These are phyloP conservation scores for Monosporascus ibericus DNA, from an alignment of 2,329 filamentous ascomycete species.

Conservation along the genomic window DNA sequence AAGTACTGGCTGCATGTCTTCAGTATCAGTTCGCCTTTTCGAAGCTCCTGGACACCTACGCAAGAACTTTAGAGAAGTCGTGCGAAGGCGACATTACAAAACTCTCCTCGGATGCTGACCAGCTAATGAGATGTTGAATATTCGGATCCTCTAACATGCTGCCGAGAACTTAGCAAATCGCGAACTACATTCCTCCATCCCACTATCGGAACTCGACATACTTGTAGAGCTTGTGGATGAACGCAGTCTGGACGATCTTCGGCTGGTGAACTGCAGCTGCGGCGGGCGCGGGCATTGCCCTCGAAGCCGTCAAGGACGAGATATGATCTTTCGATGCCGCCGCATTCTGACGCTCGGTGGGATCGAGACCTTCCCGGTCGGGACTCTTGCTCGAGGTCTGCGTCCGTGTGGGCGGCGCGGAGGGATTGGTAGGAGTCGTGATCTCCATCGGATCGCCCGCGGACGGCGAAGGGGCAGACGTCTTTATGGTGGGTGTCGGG, in stretches of 20 bases:
- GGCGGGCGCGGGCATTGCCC: constrained; percentile 50
- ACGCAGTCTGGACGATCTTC: constrained; percentile 96
- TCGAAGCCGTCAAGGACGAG: constrained; percentile 21
- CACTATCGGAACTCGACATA: constrained; percentile 37
- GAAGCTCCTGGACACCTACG: constrained; percentile 54
- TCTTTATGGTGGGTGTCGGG: constrained; percentile 49
- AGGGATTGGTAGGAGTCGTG: constrained; percentile 45
- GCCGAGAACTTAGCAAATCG: constrained; percentile 15
- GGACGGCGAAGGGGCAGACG: constrained; percentile 46
- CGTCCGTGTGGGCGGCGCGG: constrained; percentile 22
- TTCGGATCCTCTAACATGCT: constrained; percentile 95
- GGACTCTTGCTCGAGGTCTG: constrained; percentile 38
- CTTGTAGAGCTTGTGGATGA: constrained; percentile 99
- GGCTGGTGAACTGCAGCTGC: constrained; percentile 80
- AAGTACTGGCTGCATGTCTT: constrained; percentile 75
- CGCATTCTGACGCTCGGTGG: constrained; percentile 30
- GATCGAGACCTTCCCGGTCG: constrained; percentile 34
- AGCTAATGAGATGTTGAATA: constrained; percentile 94
- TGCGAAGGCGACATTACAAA: constrained; percentile 98
- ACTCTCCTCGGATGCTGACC: constrained; percentile 89
- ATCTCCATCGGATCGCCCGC: constrained; percentile 57
- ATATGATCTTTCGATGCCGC: constrained; percentile 33
- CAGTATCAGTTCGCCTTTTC: constrained; percentile 11
- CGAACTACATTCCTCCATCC: neutral
- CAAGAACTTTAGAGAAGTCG: constrained; percentile 96